Conservation (phyloP, 805 yeast genomes). For the Wickerhamomyces ciferrii region DNA sequence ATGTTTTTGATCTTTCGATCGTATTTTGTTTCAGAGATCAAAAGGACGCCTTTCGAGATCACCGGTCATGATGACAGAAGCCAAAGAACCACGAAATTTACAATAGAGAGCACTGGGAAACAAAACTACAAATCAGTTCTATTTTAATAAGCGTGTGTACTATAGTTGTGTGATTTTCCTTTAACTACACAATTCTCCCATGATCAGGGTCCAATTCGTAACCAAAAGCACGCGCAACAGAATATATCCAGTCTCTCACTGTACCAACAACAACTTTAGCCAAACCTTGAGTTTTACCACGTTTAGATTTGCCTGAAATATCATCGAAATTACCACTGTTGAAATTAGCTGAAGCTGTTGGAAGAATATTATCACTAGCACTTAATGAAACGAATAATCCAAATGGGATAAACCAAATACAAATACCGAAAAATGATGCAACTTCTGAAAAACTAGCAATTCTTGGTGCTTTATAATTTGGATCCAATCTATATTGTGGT, state of each 20-base stretch:
- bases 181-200: slow-evolving; percentile 43
- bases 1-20: background rate
- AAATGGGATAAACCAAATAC: slow-evolving; percentile 93
- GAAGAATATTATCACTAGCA: slow-evolving; percentile 87
- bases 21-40: background rate
- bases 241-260: slow-evolving; percentile 40
- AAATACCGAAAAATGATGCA: slow-evolving; percentile 90
- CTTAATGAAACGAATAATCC: slow-evolving; percentile 86
- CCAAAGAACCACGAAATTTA: background rate
- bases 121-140: too few species aligned
- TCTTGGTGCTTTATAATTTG: slow-evolving; percentile 56
- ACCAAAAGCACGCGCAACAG: slow-evolving; percentile 52
- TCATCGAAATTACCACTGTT: slow-evolving; percentile 22
- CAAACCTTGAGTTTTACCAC: slow-evolving; percentile 47
- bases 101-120: too few species aligned
- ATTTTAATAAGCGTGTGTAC: too few species aligned
- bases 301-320: slow-evolving; percentile 28
- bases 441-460: slow-evolving; percentile 84
- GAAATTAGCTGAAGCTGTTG: slow-evolving; percentile 34
- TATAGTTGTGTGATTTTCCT: too few species aligned
- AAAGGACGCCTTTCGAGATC: background rate
- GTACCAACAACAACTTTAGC: slow-evolving; percentile 62
- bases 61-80: background rate
- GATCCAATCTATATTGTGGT: slow-evolving; percentile 53
- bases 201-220: slow-evolving; percentile 54